These are phyloP conservation scores for Stemphylium vesicarium DNA, from an alignment of 2,329 filamentous ascomycete species.

Conservation along the genomic window DNA sequence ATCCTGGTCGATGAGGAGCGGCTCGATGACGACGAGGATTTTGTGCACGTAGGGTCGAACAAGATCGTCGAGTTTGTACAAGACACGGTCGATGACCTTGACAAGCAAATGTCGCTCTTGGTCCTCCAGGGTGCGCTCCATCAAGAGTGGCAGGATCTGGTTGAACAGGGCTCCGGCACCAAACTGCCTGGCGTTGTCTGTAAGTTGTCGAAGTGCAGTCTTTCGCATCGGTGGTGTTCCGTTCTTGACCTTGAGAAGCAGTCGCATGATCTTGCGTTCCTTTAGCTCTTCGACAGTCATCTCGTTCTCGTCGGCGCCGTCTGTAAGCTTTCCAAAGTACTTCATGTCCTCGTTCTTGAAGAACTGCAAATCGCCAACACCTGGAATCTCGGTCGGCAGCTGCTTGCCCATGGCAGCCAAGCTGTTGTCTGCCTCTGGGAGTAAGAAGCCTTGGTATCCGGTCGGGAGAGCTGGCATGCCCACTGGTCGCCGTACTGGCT, in stretches of 20 bases:
- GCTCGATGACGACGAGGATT: slow-evolving; percentile 97
- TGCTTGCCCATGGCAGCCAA: slow-evolving; percentile 80
- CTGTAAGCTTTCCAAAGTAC: slow-evolving; percentile 97
- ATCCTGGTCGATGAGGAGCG: slow-evolving; percentile 98
- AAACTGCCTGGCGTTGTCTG: slow-evolving; percentile 95
- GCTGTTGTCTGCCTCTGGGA: slow-evolving; percentile 90
- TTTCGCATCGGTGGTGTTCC: slow-evolving; percentile 98
- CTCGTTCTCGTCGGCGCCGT: slow-evolving; percentile 88
- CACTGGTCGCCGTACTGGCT: slow-evolving; percentile 74
- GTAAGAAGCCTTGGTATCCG: slow-evolving; percentile 83
- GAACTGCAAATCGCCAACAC: slow-evolving; percentile 94
- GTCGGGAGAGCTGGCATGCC: slow-evolving; percentile 77
- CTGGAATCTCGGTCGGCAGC: slow-evolving; percentile 92
- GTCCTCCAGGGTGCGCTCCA: slow-evolving; percentile 98
- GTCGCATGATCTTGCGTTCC: slow-evolving; percentile 96
- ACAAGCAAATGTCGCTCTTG: slow-evolving; percentile 97
- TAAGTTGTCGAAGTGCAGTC: slow-evolving; percentile 94
- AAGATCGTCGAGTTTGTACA: slow-evolving; percentile 97
- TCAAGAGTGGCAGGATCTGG: slow-evolving; percentile 92
- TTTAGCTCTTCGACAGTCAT: slow-evolving; percentile 95
- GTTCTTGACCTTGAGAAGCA: slow-evolving; percentile 98
- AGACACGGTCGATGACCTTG: slow-evolving; percentile 97
- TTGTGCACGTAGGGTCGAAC: slow-evolving; percentile 97
- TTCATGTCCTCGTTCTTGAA: slow-evolving; percentile 99
- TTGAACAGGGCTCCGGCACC: slow-evolving; percentile 94